A percentile compares a stretch with the other conserved stretches of the same genome.
These are phyloP conservation scores for Fusarium chuoi DNA, from an alignment of 2,329 filamentous ascomycete genomes.

Conservation along the genomic window DNA sequence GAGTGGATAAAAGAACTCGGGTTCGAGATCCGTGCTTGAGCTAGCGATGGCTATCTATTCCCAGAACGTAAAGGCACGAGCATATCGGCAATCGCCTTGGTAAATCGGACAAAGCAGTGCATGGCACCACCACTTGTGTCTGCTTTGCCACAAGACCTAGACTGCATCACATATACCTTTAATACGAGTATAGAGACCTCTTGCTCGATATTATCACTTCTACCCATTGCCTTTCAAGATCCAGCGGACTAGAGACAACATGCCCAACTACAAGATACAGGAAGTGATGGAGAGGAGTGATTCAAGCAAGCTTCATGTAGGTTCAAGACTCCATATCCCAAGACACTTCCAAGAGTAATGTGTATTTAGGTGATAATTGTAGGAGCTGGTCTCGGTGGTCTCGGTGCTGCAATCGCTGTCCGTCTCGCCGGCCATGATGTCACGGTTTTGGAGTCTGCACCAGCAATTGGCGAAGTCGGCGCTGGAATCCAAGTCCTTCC, in stretches of 20 bases:
- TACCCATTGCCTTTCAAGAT: background rate
- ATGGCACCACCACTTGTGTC: background rate
- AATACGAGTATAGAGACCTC: background rate
- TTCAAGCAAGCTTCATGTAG: background rate
- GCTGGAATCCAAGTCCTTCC: constrained; percentile 44
- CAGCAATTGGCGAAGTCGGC: constrained; percentile 41
- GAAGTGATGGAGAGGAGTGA: background rate
- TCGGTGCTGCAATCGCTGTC: constrained; percentile 40
- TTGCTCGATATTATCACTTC: background rate
- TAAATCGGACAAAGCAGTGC: background rate
- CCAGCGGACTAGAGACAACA: background rate
- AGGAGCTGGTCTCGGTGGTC: constrained; percentile 42
- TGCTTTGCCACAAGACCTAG: background rate
- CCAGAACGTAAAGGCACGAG: background rate
- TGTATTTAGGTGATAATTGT: constrained; percentile 30
- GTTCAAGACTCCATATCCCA: background rate
- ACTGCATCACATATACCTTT: background rate
- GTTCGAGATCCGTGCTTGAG: background rate
- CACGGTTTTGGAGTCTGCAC: constrained; percentile 40
- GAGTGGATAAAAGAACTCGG: background rate
- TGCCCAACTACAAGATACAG: background rate
- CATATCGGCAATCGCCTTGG: background rate
- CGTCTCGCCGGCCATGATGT: constrained; percentile 41
- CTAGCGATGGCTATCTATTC: background rate
- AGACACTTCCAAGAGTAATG: background rate